These are phyloP conservation scores for Fusarium sambucinum DNA, from an alignment of 2,329 filamentous ascomycete genomes.

Conservation along the genomic window DNA sequence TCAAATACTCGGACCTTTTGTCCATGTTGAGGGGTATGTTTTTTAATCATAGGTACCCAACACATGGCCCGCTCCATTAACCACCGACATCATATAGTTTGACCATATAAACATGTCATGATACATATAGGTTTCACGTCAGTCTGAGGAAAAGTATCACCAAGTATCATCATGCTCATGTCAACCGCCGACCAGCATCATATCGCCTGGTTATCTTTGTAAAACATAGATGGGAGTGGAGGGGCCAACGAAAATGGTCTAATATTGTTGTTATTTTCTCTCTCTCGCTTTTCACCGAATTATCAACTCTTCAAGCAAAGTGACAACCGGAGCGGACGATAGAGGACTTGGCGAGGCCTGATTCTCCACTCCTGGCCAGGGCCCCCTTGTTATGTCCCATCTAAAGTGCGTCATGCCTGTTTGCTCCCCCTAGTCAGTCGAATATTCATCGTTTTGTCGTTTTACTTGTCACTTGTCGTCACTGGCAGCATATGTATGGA, in stretches of 20 bases:
- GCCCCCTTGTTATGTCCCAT: constrained; percentile 32
- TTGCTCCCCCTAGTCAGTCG: constrained; percentile 24
- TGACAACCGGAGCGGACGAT: constrained; percentile 27
- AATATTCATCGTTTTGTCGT: background rate
- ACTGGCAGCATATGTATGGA: constrained; percentile 11
- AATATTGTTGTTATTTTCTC: background rate
- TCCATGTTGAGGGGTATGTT: constrained; percentile 31
- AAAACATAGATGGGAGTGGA: background rate
- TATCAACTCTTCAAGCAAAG: constrained; percentile 3
- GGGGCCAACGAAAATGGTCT: background rate
- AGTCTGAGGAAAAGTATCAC: background rate
- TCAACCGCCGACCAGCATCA: background rate
- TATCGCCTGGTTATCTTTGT: background rate
- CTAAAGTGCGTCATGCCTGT: constrained; percentile 34
- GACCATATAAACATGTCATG: constrained; percentile 21
- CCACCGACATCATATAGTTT: background rate
- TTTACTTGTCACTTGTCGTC: constrained; percentile 13
- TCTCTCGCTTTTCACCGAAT: constrained; percentile 20
- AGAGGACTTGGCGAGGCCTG: constrained; percentile 27
- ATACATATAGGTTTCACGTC: constrained; percentile 18
- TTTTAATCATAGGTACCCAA: constrained; percentile 9
- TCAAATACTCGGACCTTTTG: constrained; percentile 40
- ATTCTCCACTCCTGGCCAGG: constrained; percentile 6
- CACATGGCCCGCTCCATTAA: background rate
- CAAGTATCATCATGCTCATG: background rate